These are phyloP conservation scores for Talaromyces adpressus DNA, from an alignment of 495 filamentous ascomycete genomes.

Conservation along the genomic window DNA sequence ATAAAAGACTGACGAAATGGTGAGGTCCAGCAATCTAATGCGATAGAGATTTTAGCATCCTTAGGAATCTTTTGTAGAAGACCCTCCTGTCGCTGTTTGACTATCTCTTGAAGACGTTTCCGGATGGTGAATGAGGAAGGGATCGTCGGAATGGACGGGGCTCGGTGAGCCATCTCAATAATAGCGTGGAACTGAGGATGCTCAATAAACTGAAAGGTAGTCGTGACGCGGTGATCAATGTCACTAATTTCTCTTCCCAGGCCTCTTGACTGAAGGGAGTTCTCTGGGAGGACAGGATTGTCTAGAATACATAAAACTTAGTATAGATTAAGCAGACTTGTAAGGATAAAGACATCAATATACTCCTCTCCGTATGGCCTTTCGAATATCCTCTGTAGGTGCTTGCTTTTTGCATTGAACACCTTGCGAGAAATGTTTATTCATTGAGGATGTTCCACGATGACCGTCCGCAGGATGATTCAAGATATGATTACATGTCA, in stretches of 20 bases:
- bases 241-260: background rate
- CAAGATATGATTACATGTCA: no score
- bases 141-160: background rate
- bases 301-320: no score
- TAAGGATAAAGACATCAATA: no score
- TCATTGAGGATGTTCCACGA: no score
- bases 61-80: slow-evolving; percentile 6
- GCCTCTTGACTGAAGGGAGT: background rate
- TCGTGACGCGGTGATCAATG: background rate
- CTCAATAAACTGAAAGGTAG: background rate
- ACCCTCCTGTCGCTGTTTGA: background rate
- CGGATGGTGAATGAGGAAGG: background rate
- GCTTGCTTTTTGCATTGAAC: no score
- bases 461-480: no score
- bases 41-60: slow-evolving; percentile 12
- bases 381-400: no score
- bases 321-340: no score
- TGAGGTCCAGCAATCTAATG: slow-evolving; percentile 13
- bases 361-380: no score
- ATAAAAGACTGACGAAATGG: slow-evolving; percentile 16
- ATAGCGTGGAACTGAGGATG: background rate
- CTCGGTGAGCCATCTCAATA: background rate
- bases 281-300: no score
- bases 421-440: no score
- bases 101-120: background rate